Base-by-base conservation (phyloP, 768 basidiomycete species). In the Pleurotus pulmonarius region DNA sequence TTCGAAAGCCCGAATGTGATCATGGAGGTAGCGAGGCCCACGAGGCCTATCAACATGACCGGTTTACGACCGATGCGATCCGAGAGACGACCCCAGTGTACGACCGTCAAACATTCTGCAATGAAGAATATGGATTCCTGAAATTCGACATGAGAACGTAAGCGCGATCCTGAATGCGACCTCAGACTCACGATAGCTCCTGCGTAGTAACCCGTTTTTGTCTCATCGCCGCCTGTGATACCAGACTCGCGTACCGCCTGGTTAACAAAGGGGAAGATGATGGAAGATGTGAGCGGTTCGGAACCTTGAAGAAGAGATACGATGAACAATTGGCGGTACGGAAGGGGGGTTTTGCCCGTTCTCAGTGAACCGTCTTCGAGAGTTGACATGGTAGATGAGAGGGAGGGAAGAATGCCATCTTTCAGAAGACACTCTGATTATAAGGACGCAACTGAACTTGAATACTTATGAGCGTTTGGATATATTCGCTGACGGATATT, bases 141-240 rank as follows among this genome's bases (percentile, higher is more conserved):
- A 7, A 15, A 3, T 24, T 20, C 6, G 39, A 62, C 13, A 56
- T 44, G 11, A 45, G 16, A 2, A 38, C 1, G 18, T 0, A 6
- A 52, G 26, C 20, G 22, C 45, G 9, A 15, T 26, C 22, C 40
- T 43, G 24, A n/a, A 41, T 11, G 6, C 6, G 20, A 25, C 20
- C 15, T 24, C 15, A 13, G 24, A 57, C 56, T 56, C 25, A 85
- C 69, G 56, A 86, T 82, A 48, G 86, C 61, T 26, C 83, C 85
- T 25, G 82, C 84, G 63, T 87, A 88, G 62, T 87, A 87, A 25
- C 86, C 86, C 4, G 86, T 81, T 69, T 83, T 84, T 48, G 75
- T 73, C 43, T 82, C 77, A 56, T 87, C 83, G 16, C 85, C 86
- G 18, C 80, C 80, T 2, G 83, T 86, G 25, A 87, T 73, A 26